These are phyloP conservation scores for Bertia moriformis DNA, from an alignment of 2,329 filamentous ascomycete genomes.

Conservation along the genomic window DNA sequence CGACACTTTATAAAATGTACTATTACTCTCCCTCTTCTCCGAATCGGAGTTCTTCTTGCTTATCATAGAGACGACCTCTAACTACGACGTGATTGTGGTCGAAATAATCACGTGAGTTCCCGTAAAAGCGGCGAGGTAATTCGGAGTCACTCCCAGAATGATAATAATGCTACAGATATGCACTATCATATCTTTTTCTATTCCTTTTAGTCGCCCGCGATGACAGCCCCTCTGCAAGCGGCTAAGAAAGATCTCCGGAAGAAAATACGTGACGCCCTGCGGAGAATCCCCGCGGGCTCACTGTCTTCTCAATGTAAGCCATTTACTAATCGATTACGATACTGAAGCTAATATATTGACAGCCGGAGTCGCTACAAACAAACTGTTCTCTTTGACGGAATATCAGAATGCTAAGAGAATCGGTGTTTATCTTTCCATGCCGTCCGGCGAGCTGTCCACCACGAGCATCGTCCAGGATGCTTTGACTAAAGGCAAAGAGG, in stretches of 20 bases:
- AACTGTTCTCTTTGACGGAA: constrained; percentile 8
- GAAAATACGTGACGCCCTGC: background rate
- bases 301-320: background rate
- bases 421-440: constrained; percentile 55
- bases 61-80: too few species aligned
- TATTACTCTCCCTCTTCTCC: too few species aligned
- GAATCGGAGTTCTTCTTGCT: too few species aligned
- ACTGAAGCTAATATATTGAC: too few species aligned
- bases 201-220: background rate
- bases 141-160: too few species aligned
- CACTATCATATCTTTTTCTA: background rate
- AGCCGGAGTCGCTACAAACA: constrained; percentile 1
- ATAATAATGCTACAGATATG: too few species aligned
- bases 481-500: constrained; percentile 35
- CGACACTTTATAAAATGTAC: too few species aligned
- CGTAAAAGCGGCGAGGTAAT: too few species aligned
- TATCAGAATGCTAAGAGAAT: constrained; percentile 41
- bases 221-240: background rate
- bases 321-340: too few species aligned
- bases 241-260: background rate
- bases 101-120: too few species aligned
- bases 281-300: background rate
- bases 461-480: constrained; percentile 40
- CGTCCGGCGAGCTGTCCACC: constrained; percentile 47
- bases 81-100: too few species aligned